A percentile compares a stretch with the other conserved stretches of the same genome.
Conservation (phyloP, 371 early-diverging fungal genomes). For the Phascolomyces articulosus region DNA sequence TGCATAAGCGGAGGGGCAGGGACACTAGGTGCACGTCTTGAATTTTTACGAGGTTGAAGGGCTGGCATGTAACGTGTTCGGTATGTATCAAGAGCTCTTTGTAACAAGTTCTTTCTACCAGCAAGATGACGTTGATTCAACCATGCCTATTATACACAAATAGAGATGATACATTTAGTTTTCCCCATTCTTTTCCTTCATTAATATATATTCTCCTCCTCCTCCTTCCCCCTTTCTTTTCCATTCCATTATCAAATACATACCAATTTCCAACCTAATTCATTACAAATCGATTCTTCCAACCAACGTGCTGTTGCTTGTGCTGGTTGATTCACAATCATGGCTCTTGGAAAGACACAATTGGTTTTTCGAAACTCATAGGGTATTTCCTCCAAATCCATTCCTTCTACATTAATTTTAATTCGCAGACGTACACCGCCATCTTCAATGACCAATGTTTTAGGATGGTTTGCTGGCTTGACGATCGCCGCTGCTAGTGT, state of each 20-base stretch:
- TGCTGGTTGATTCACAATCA: conserved; percentile 26
- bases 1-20: conserved; percentile 18
- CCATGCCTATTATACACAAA: conserved; percentile 39
- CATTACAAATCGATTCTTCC: conserved; percentile 51
- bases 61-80: conserved; percentile 49
- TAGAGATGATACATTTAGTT: conserved; percentile 1
- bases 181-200: neutral
- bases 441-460: conserved; percentile 50
- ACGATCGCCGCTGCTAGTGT: conserved; percentile 31
- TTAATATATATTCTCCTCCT: no score
- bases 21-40: conserved; percentile 25
- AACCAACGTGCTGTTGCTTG: conserved; percentile 29
- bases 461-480: conserved; percentile 46
- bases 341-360: conserved; percentile 43
- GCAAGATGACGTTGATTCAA: conserved; percentile 48
- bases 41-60: conserved; percentile 43
- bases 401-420: conserved; percentile 44
- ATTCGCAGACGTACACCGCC: conserved; percentile 35
- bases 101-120: conserved; percentile 48
- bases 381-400: conserved; percentile 46
- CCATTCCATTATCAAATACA: conserved; percentile 2
- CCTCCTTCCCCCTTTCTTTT: no score
- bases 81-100: conserved; percentile 51
- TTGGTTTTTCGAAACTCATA: conserved; percentile 40
- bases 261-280: conserved; percentile 55